These are phyloP conservation scores for Erodium moschatum DNA, from an alignment of 441 rosid genomes.

Conservation along the genomic window DNA sequence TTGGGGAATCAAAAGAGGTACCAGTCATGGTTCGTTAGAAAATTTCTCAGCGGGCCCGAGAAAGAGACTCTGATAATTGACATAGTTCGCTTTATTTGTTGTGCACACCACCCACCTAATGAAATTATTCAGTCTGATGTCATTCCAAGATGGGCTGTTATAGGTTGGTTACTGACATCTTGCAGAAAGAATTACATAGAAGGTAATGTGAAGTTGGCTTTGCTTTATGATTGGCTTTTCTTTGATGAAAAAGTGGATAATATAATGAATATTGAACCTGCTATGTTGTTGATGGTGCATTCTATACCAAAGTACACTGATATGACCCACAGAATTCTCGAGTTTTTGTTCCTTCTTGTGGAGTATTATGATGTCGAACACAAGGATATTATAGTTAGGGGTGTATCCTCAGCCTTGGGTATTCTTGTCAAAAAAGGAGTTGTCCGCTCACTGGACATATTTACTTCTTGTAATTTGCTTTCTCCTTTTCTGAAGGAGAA, in stretches of 20 bases:
- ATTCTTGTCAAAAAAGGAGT: conserved; percentile 58
- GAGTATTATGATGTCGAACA: conserved; percentile 55
- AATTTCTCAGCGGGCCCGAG: conserved; percentile 42
- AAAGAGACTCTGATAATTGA: conserved; percentile 59
- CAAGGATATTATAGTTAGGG: conserved; percentile 31
- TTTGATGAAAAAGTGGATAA: conserved; percentile 57
- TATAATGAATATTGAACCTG: conserved; percentile 84
- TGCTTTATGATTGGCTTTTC: conserved; percentile 86
- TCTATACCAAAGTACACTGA: conserved; percentile 56
- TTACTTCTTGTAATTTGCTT: conserved; percentile 35
- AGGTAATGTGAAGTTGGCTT: conserved; percentile 53
- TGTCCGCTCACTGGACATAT: conserved; percentile 42
- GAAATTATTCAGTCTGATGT: conserved; percentile 52
- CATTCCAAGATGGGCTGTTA: conserved; percentile 79
- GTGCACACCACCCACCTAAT: conserved; percentile 61
- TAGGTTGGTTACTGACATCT: conserved; percentile 66
- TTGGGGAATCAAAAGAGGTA: conserved; percentile 66
- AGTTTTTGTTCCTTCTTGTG: conserved; percentile 55
- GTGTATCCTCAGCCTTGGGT: conserved; percentile 51
- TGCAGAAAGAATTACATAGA: conserved; percentile 49
- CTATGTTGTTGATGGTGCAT: conserved; percentile 58
- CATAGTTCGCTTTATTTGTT: conserved; percentile 68
- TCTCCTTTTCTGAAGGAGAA: conserved; percentile 45
- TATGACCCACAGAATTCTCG: conserved; percentile 61
- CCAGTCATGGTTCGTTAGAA: conserved; percentile 66